A percentile compares a stretch with the other conserved stretches of the same genome.
Conservation (phyloP, 106 monocot genomes). For the Chionographis japonica region DNA sequence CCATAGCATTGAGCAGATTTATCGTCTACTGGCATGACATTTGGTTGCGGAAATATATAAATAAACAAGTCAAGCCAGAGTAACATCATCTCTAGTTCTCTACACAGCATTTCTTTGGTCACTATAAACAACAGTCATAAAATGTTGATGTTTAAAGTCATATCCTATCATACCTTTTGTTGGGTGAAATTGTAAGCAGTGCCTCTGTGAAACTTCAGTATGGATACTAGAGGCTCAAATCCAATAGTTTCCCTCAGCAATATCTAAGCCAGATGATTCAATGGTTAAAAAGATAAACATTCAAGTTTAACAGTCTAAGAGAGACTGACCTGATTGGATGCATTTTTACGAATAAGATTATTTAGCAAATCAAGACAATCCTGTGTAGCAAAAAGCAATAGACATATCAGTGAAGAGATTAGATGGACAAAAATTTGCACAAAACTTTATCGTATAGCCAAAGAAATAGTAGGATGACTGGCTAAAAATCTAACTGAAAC, state of each 20-base stretch:
- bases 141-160: background rate
- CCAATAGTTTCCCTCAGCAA: conserved; percentile 85
- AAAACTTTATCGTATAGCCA: too few species aligned
- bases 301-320: conserved; percentile 5
- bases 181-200: conserved; percentile 98
- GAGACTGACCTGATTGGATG: conserved; percentile 85
- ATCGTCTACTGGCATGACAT: conserved; percentile 72
- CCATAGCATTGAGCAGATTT: conserved; percentile 88
- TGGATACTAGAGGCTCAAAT: conserved; percentile 80
- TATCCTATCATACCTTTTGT: conserved; percentile 64
- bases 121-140: too few species aligned
- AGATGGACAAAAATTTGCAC: background rate
- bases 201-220: conserved; percentile 85
- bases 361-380: conserved; percentile 96
- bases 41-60: conserved; percentile 13
- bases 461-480: too few species aligned
- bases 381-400: conserved; percentile 29
- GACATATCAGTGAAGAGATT: background rate
- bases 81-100: background rate
- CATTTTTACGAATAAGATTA: conserved; percentile 75
- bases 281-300: background rate
- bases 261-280: conserved; percentile 45
- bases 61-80: conserved; percentile 2
- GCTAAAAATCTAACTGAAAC: too few species aligned
- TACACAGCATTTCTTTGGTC: too few species aligned